A percentile compares a stretch with the other conserved stretches of the same genome.
These are phyloP conservation scores for Elsinoe australis DNA, from an alignment of 2,329 filamentous ascomycete species.

Conservation along the genomic window DNA sequence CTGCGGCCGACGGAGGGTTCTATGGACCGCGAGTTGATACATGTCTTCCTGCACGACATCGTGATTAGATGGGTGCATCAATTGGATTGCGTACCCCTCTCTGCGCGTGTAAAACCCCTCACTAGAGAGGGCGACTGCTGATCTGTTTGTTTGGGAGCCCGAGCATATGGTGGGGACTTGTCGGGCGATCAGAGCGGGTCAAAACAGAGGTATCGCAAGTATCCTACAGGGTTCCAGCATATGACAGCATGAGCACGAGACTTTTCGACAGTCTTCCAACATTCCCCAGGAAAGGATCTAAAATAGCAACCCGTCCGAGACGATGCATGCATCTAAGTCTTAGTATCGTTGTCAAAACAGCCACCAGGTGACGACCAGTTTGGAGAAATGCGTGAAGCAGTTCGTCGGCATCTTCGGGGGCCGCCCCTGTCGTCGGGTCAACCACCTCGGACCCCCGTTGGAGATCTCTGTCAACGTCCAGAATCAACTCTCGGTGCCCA, in stretches of 20 bases:
- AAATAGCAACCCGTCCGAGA: slow-evolving; percentile 8
- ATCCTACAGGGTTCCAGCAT: too few species aligned
- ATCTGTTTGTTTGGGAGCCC: slow-evolving; percentile 10
- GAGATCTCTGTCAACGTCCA: slow-evolving; percentile 14
- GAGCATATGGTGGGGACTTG: too few species aligned
- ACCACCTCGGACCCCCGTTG: background rate
- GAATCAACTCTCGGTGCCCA: slow-evolving; percentile 10
- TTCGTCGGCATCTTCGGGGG: slow-evolving; percentile 9
- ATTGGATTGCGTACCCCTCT: too few species aligned
- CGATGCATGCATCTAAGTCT: slow-evolving; percentile 11
- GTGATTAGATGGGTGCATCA: too few species aligned
- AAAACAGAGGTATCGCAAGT: too few species aligned
- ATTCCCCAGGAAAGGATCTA: slow-evolving; percentile 5
- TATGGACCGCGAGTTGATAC: background rate
- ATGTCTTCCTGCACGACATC: background rate
- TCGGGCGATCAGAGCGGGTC: too few species aligned
- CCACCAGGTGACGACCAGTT: slow-evolving; percentile 5
- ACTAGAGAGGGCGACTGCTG: too few species aligned
- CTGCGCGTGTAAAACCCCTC: too few species aligned
- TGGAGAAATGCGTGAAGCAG: background rate
- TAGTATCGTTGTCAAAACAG: slow-evolving; percentile 17
- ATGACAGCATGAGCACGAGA: background rate
- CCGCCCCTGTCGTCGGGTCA: background rate
- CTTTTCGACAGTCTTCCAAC: background rate
- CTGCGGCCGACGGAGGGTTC: slow-evolving; percentile 1